phyloP scores from a whole-genome alignment of 768 basidiomycete genomes.

The Pleurotus tuber-regium region DNA sequence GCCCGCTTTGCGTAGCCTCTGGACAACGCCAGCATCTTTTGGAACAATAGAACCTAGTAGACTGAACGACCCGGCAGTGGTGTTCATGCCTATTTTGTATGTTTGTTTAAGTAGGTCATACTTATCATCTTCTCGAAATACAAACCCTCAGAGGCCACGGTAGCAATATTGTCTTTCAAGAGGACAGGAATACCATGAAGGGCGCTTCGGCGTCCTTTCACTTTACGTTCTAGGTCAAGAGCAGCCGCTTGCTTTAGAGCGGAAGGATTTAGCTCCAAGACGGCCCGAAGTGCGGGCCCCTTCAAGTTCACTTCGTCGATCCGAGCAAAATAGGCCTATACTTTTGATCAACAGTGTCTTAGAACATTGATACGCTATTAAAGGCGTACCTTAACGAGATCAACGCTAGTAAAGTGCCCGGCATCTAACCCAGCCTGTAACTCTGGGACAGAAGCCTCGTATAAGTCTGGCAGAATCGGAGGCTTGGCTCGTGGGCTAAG shows the following conservation, averaged over 20 bases:
- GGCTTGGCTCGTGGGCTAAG: not conserved
- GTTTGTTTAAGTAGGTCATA: not conserved
- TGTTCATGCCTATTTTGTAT: constrained; percentile 6
- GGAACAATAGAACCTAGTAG: constrained; percentile 42
- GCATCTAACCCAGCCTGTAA: constrained; percentile 50
- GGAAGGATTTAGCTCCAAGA: constrained; percentile 55
- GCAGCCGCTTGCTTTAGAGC: constrained; percentile 51
- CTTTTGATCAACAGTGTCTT: not conserved
- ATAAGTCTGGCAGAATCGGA: constrained; percentile 45
- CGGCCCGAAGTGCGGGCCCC: constrained; percentile 54
- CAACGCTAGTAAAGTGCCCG: constrained; percentile 54
- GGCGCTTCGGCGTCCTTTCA: constrained; percentile 39
- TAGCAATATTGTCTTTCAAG: constrained; percentile 11
- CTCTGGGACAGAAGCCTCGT: constrained; percentile 56
- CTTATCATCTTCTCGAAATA: not conserved
- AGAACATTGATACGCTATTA: not conserved
- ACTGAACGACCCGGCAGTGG: constrained; percentile 34
- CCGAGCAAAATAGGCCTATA: constrained; percentile 61
- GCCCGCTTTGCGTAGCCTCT: constrained; percentile 24
- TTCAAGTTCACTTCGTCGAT: constrained; percentile 66
- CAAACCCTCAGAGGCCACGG: constrained; percentile 7
- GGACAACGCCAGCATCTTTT: constrained; percentile 44
- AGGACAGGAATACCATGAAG: constrained; percentile 11
- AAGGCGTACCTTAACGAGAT: constrained; percentile 52
- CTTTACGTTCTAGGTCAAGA: constrained; percentile 43